A percentile compares a stretch with the other conserved stretches of the same genome.
These are phyloP conservation scores for Colletotrichum trifolii DNA, from an alignment of 2,329 filamentous ascomycete species.

Conservation along the genomic window DNA sequence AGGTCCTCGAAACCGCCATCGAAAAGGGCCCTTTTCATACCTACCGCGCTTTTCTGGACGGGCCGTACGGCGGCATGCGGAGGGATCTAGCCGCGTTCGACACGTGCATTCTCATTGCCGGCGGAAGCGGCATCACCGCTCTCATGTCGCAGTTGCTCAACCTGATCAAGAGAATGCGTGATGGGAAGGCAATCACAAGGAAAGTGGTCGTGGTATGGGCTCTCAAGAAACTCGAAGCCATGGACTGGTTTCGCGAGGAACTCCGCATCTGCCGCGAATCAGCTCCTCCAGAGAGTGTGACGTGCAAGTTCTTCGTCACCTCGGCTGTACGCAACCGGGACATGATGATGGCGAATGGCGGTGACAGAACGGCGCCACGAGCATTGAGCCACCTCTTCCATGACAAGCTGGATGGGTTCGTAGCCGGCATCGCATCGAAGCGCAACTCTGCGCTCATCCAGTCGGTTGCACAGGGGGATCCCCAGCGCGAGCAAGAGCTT, in stretches of 20 bases:
- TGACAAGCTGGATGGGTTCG: conserved; percentile 87
- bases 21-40: conserved; percentile 91
- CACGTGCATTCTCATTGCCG: conserved; percentile 91
- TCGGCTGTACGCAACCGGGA: conserved; percentile 69
- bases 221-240: conserved; percentile 87
- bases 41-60: conserved; percentile 91
- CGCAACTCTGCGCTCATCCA: conserved; percentile 86
- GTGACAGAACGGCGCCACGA: conserved; percentile 62
- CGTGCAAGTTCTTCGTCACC: conserved; percentile 95
- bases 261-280: conserved; percentile 90
- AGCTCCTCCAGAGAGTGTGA: conserved; percentile 87
- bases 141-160: conserved; percentile 91
- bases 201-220: conserved; percentile 95
- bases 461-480: conserved; percentile 82
- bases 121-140: conserved; percentile 93
- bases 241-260: conserved; percentile 98
- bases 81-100: conserved; percentile 92
- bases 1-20: conserved; percentile 83
- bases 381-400: conserved; percentile 82
- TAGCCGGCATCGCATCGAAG: conserved; percentile 87
- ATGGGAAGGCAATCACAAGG: conserved; percentile 92
- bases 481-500: conserved; percentile 82
- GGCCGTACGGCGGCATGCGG: conserved; percentile 94
- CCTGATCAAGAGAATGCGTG: conserved; percentile 95
- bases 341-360: conserved; percentile 36